Conservation (phyloP, 495 filamentous ascomycete genomes). For the Hypoxylon crocopeplum region DNA sequence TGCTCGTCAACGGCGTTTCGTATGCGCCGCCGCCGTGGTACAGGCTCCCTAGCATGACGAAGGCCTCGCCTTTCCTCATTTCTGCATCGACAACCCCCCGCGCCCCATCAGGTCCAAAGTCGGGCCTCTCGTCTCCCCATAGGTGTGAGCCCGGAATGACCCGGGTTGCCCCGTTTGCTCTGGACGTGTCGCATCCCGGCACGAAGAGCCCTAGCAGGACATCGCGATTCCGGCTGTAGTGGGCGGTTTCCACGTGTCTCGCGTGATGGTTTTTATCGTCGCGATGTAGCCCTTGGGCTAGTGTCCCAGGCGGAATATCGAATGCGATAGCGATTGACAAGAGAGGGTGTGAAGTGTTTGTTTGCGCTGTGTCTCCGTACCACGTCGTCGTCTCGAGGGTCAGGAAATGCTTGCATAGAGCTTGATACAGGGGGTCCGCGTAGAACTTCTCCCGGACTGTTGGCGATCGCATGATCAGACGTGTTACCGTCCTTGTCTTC, state of each 20-base stretch:
- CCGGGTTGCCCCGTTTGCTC: conserved; percentile 45
- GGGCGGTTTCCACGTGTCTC: conserved; percentile 25
- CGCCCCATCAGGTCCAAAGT: conserved; percentile 18
- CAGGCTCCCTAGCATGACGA: conserved; percentile 38
- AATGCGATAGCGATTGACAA: conserved; percentile 38
- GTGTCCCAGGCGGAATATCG: conserved; percentile 30
- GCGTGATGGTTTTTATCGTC: conserved; percentile 45
- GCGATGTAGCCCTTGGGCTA: conserved; percentile 39
- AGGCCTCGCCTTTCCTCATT: conserved; percentile 37
- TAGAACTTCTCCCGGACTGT: conserved; percentile 36
- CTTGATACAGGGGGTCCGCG: conserved; percentile 25
- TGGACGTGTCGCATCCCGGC: conserved; percentile 42
- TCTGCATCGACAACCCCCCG: conserved; percentile 25
- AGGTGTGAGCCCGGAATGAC: conserved; percentile 40
- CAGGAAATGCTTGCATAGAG: conserved; percentile 22
- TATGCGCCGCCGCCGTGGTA: conserved; percentile 39
- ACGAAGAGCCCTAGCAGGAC: conserved; percentile 44
- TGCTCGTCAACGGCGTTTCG: conserved; percentile 41
- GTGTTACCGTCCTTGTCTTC: conserved; percentile 17
- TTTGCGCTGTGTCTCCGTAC: conserved; percentile 36
- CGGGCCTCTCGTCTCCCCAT: conserved; percentile 31
- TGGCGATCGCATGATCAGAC: conserved; percentile 18
- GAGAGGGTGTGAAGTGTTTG: conserved; percentile 33
- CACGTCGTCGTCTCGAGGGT: conserved; percentile 26
- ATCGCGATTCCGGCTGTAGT: conserved; percentile 24